A percentile compares a stretch with the other conserved stretches of the same genome.
phyloP scores from a whole-genome alignment of 2,329 filamentous ascomycete species.

The Sclerotinia glacialis region DNA sequence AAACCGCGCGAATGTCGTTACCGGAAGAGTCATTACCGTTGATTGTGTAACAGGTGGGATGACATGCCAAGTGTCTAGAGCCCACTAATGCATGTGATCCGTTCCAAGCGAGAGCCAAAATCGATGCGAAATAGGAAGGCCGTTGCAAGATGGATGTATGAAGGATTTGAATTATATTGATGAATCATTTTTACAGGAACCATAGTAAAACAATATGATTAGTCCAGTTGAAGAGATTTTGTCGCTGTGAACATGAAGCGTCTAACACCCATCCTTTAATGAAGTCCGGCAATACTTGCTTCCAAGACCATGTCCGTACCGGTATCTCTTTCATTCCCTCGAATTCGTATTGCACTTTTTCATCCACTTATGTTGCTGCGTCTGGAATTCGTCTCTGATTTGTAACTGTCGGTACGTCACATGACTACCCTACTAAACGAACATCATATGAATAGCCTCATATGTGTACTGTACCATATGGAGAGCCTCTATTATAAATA shows the following conservation, averaged over 20 bases:
- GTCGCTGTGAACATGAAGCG: too few relatives aligned
- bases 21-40: neutral
- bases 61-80: slow-evolving; percentile 9
- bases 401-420: too few relatives aligned
- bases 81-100: slow-evolving; percentile 1
- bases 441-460: too few relatives aligned
- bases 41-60: neutral
- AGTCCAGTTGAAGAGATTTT: neutral
- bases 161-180: neutral
- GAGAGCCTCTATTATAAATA: too few relatives aligned
- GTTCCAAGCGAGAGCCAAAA: neutral
- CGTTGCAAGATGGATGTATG: neutral
- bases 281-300: neutral
- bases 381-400: too few relatives aligned
- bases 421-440: too few relatives aligned
- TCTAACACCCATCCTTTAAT: too few relatives aligned
- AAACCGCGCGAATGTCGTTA: neutral
- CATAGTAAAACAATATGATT: neutral
- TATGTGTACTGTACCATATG: too few relatives aligned
- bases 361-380: neutral
- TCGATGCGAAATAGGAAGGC: neutral
- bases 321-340: neutral
- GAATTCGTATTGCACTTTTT: neutral
- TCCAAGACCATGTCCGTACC: too few relatives aligned
- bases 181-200: too few relatives aligned